A percentile compares a stretch with the other conserved stretches of the same genome.
These are phyloP conservation scores for Pseudocercospora cruenta DNA, from an alignment of 2,329 filamentous ascomycete genomes.

Conservation along the genomic window DNA sequence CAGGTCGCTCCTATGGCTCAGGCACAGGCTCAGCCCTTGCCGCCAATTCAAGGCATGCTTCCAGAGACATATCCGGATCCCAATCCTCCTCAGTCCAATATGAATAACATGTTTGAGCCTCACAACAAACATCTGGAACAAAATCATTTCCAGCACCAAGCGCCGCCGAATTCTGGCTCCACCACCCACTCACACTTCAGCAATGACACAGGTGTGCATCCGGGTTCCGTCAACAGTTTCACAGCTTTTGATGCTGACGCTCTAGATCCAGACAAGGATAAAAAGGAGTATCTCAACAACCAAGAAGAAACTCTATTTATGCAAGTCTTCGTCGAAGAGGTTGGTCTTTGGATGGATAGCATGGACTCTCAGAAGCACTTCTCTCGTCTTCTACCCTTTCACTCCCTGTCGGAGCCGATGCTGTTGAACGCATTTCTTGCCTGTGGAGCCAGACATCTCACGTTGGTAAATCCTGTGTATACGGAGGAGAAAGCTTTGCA, in stretches of 20 bases:
- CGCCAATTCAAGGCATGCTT: conserved; percentile 55
- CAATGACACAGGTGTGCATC: conserved; percentile 24
- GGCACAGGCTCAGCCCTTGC: conserved; percentile 51
- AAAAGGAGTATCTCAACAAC: conserved; percentile 68
- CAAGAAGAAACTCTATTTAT: conserved; percentile 84
- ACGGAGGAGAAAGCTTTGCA: conserved; percentile 75
- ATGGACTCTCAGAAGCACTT: conserved; percentile 85
- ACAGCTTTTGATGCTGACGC: conserved; percentile 41
- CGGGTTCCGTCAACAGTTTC: conserved; percentile 37
- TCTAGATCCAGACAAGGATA: conserved; percentile 48
- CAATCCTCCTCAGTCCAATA: conserved; percentile 30
- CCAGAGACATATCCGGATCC: conserved; percentile 51
- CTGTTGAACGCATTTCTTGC: conserved; percentile 85
- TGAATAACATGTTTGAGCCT: conserved; percentile 47
- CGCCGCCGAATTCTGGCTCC: conserved; percentile 28
- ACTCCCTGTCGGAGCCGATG: conserved; percentile 82
- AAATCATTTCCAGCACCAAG: conserved; percentile 34
- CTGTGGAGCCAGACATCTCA: conserved; percentile 82
- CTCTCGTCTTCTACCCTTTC: conserved; percentile 78
- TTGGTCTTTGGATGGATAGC: conserved; percentile 92
- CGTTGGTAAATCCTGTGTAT: conserved; percentile 69
- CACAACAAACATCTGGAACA: conserved; percentile 33
- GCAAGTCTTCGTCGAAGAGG: conserved; percentile 89
- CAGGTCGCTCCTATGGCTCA: conserved; percentile 33
- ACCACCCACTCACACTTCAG: conserved; percentile 31